These are phyloP conservation scores for Yamadazyma kanchanaburiensis DNA, from an alignment of 1,139 yeast species.

Conservation along the genomic window DNA sequence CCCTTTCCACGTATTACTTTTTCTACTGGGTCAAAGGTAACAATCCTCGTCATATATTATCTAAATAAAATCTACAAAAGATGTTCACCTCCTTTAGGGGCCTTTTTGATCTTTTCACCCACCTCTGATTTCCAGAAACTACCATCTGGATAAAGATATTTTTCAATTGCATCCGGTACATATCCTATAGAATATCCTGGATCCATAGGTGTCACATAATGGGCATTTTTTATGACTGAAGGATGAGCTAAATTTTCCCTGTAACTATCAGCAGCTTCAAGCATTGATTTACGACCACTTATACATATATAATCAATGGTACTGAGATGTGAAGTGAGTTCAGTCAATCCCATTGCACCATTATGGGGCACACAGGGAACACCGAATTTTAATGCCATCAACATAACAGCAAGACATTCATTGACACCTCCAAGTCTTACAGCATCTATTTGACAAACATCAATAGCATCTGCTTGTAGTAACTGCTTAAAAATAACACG, in stretches of 20 bases:
- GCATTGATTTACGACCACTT: slow-evolving; percentile 21
- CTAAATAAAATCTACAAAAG: too few relatives aligned
- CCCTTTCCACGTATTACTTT: too few relatives aligned
- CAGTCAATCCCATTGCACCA: slow-evolving; percentile 40
- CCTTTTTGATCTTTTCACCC: slow-evolving; percentile 13
- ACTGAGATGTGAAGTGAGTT: slow-evolving; percentile 34
- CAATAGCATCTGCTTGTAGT: slow-evolving; percentile 31
- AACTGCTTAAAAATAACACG: slow-evolving; percentile 36
- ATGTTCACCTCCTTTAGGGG: slow-evolving; percentile 15
- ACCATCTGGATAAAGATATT: slow-evolving; percentile 29
- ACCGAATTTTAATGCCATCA: slow-evolving; percentile 32
- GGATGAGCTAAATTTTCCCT: slow-evolving; percentile 21
- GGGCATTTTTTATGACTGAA: slow-evolving; percentile 27
- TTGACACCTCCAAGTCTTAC: slow-evolving; percentile 38
- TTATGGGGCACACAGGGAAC: slow-evolving; percentile 38
- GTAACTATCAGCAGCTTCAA: slow-evolving; percentile 17
- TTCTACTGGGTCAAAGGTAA: too few relatives aligned
- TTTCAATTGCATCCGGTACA: slow-evolving; percentile 24
- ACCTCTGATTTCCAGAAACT: slow-evolving; percentile 27
- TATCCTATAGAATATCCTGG: slow-evolving; percentile 36
- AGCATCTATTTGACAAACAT: slow-evolving; percentile 33
- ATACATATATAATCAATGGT: slow-evolving; percentile 34
- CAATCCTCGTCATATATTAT: too few relatives aligned
- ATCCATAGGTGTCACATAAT: slow-evolving; percentile 29
- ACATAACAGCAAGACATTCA: slow-evolving; percentile 33